Evolutionary conservation across 129 eudicot genomes (phyloP).

Genomic region (Tanacetum coccineum): DNA sequence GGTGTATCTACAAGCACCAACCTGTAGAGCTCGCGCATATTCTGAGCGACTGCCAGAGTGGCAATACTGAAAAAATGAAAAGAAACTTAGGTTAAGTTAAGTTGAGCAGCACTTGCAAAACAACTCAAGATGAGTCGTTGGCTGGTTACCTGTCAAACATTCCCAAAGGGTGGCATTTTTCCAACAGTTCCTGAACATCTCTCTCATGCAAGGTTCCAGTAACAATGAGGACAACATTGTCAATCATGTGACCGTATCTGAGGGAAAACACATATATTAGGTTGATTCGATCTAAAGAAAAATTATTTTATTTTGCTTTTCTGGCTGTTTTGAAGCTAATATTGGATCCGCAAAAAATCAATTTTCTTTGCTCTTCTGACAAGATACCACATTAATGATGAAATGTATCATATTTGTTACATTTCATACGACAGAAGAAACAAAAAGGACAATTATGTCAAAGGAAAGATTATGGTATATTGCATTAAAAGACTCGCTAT

Average conservation of each 20-base stretch:
- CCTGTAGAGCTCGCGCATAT: slow-evolving; percentile 91
- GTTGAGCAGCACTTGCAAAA: not conserved
- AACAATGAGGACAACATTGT: slow-evolving; percentile 90
- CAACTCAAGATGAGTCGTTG: not conserved
- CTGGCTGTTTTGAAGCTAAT: not conserved
- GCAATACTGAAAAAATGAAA: slow-evolving; percentile 62
- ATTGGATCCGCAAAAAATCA: no score
- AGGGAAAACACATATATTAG: slow-evolving; percentile 3
- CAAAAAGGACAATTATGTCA: no score
- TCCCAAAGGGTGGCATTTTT: slow-evolving; percentile 94
- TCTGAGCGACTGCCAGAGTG: slow-evolving; percentile 92
- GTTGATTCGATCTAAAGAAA: not conserved
- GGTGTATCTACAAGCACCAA: slow-evolving; percentile 96
- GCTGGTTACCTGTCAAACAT: slow-evolving; percentile 81
- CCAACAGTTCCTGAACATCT: slow-evolving; percentile 89
- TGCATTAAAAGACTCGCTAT: no score
- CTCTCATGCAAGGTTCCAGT: slow-evolving; percentile 97
- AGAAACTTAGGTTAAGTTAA: slow-evolving; percentile 1
- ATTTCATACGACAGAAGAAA: no score
- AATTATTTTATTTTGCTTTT: not conserved
- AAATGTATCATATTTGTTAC: not conserved
- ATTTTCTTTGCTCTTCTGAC: no score
- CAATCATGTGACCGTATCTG: slow-evolving; percentile 98
- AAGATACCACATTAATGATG: not conserved
- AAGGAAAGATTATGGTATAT: no score